Conservation (phyloP, 108 stramenopile species). For the Cyclotella baltica region DNA sequence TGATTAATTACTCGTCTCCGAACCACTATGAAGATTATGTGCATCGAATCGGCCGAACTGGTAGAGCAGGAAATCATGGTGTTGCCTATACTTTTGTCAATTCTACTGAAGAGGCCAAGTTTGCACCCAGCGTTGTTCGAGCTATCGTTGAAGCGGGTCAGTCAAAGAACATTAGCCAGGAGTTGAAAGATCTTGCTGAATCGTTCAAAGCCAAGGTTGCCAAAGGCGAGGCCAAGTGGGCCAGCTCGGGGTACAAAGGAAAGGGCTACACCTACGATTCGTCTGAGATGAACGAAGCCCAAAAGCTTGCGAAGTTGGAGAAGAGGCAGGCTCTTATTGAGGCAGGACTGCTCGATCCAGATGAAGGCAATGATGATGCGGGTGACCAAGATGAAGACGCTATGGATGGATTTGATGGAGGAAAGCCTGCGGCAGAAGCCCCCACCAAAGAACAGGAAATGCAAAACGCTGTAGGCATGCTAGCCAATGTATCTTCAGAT, state of each 20-base stretch:
- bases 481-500: slow-evolving; percentile 78
- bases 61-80: slow-evolving; percentile 93
- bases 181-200: slow-evolving; percentile 88
- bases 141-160: slow-evolving; percentile 93
- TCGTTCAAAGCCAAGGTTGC: slow-evolving; percentile 93
- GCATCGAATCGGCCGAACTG: slow-evolving; percentile 98
- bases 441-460: slow-evolving; percentile 35
- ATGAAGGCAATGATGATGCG: slow-evolving; percentile 71
- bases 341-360: slow-evolving; percentile 86
- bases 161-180: slow-evolving; percentile 87
- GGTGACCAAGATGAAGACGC: slow-evolving; percentile 33
- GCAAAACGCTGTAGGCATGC: slow-evolving; percentile 59
- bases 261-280: slow-evolving; percentile 97
- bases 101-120: slow-evolving; percentile 93
- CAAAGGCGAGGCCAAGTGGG: slow-evolving; percentile 93
- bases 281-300: slow-evolving; percentile 93
- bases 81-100: slow-evolving; percentile 97
- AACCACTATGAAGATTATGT: slow-evolving; percentile 99
- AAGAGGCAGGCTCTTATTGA: slow-evolving; percentile 92
- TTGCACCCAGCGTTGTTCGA: slow-evolving; percentile 92
- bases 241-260: slow-evolving; percentile 95
- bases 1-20: slow-evolving; percentile 97
- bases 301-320: slow-evolving; percentile 87
- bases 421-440: slow-evolving; percentile 6
- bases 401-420: slow-evolving; percentile 43